A percentile compares a stretch with the other conserved stretches of the same genome.
phyloP scores from a whole-genome alignment of 441 rosid species.

The Iberis amara region DNA sequence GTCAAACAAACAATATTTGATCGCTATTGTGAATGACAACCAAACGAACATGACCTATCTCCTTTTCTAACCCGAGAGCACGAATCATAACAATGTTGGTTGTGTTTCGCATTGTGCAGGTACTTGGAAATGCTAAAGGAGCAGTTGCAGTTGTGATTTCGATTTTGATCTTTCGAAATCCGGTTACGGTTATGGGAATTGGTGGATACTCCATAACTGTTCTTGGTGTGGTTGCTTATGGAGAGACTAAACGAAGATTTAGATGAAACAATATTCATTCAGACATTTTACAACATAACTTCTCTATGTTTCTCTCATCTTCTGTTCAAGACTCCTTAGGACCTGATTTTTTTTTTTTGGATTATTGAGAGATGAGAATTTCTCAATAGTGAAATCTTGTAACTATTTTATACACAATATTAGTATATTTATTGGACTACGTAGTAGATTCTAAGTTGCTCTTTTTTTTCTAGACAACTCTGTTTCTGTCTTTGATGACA shows the following conservation, averaged over 20 bases:
- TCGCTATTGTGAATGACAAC: no score
- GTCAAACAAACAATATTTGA: no score
- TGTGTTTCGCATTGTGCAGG: slow-evolving; percentile 37
- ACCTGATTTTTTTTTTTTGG: neutral
- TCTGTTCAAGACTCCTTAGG: slow-evolving; percentile 17
- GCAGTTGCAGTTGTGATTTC: slow-evolving; percentile 87
- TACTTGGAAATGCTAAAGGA: slow-evolving; percentile 86
- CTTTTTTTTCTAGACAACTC: slow-evolving; percentile 1
- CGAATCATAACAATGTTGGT: slow-evolving; percentile 4
- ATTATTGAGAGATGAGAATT: slow-evolving; percentile 18
- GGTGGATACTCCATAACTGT: slow-evolving; percentile 73
- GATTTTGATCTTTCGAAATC: slow-evolving; percentile 70
- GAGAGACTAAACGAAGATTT: slow-evolving; percentile 77
- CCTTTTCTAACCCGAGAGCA: neutral
- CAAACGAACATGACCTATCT: no score
- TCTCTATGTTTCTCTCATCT: neutral
- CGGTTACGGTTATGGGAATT: slow-evolving; percentile 69
- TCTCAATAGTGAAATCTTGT: slow-evolving; percentile 22
- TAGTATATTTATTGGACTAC: slow-evolving; percentile 19
- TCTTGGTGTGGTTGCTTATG: slow-evolving; percentile 75
- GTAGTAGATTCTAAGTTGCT: slow-evolving; percentile 10
- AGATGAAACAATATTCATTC: slow-evolving; percentile 24
- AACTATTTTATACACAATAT: neutral
- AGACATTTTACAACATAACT: neutral
- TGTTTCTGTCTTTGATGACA: slow-evolving; percentile 2